These are phyloP conservation scores for Flaveria bidentis DNA, from an alignment of 129 eudicot species.

Conservation along the genomic window DNA sequence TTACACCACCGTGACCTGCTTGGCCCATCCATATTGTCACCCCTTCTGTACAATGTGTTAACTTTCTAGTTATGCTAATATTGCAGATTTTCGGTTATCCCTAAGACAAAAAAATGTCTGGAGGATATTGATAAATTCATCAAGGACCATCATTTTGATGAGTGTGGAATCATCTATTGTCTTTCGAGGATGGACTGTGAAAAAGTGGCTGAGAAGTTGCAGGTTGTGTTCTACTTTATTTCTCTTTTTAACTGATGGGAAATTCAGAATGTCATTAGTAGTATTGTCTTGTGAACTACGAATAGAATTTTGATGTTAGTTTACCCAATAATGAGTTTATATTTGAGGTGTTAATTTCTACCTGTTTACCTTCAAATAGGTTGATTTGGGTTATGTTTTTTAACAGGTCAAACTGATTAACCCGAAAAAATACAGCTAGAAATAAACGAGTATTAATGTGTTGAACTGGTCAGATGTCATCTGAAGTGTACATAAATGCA, in stretches of 20 bases:
- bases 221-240: conserved; percentile 43
- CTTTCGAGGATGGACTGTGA: conserved; percentile 99
- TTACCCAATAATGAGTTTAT: not conserved
- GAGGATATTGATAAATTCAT: conserved; percentile 92
- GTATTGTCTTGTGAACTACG: conserved; percentile 7
- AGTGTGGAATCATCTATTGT: conserved; percentile 90
- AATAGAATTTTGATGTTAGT: not conserved
- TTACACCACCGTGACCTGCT: not conserved
- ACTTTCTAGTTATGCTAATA: conserved; percentile 23
- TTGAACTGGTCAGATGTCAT: not conserved
- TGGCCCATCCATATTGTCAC: not conserved
- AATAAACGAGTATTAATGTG: not conserved
- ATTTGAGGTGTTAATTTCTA: not conserved
- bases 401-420: not conserved
- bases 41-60: not conserved
- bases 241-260: not conserved
- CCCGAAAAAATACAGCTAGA: not conserved
- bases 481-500: not conserved
- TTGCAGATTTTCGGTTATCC: conserved; percentile 76
- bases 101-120: conserved; percentile 91
- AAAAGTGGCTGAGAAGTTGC: conserved; percentile 91
- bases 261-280: conserved; percentile 3
- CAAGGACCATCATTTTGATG: conserved; percentile 64
- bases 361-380: not conserved
- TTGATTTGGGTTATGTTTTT: conserved; percentile 2